Evolutionary conservation across 768 basidiomycete genomes (phyloP).

Genomic region (Pleurotus ostreatus): DNA sequence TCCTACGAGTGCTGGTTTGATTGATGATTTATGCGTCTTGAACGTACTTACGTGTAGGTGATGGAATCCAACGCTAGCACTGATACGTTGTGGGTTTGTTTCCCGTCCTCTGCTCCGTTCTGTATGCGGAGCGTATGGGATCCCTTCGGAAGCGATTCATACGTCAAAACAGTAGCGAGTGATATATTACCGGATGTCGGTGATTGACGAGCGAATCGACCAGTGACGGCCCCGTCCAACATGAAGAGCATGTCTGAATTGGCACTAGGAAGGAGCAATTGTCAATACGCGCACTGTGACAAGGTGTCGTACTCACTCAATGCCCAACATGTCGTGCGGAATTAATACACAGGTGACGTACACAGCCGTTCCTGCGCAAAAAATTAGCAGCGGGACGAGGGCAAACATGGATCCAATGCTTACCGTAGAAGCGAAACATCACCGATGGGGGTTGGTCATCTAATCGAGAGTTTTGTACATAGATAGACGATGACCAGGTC

Average conservation of each 20-base stretch:
- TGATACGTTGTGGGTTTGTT: background rate
- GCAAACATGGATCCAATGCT: no score
- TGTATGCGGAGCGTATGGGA: background rate
- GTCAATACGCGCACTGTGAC: background rate
- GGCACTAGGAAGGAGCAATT: background rate
- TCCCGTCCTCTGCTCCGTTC: background rate
- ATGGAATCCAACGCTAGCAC: background rate
- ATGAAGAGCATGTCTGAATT: background rate
- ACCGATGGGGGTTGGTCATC: background rate
- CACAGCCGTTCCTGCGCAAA: background rate
- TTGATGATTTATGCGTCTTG: background rate
- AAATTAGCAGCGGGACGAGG: background rate
- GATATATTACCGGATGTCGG: background rate
- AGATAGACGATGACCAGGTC: background rate
- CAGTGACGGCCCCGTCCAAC: background rate
- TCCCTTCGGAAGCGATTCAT: background rate
- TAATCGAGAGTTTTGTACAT: background rate
- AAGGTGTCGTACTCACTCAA: background rate
- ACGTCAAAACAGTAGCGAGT: background rate
- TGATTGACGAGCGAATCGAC: background rate
- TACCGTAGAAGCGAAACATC: background rate
- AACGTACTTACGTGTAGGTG: background rate
- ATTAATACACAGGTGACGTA: background rate
- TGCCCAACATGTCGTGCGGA: background rate
- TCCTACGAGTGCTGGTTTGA: no score